These are phyloP conservation scores for Acmispon strigosus DNA, from an alignment of 306 rosid genomes.

Conservation along the genomic window DNA sequence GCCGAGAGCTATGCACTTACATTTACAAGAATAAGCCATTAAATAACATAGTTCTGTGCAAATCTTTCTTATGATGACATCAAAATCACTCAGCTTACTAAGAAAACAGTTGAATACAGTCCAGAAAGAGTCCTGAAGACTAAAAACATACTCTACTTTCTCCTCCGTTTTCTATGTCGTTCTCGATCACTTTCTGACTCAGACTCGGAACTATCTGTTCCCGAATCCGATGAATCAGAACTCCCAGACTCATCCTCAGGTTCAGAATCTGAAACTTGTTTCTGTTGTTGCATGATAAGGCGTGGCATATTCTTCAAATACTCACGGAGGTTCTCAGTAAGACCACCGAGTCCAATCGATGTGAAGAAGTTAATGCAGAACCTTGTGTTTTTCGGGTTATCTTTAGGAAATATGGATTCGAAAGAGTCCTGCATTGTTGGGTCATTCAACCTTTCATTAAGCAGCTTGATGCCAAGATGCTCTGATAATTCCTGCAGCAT, in stretches of 20 bases:
- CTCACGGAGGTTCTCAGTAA: slow-evolving; percentile 83
- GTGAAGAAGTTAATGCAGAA: slow-evolving; percentile 92
- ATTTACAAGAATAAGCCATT: too few species aligned
- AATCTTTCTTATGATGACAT: too few species aligned
- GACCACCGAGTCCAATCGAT: slow-evolving; percentile 68
- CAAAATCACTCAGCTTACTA: too few species aligned
- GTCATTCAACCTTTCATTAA: slow-evolving; percentile 63
- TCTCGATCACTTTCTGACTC: slow-evolving; percentile 40
- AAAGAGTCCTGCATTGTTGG: slow-evolving; percentile 60
- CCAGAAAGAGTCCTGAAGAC: too few species aligned
- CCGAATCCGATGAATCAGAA: slow-evolving; percentile 52
- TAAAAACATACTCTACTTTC: slow-evolving; percentile 25
- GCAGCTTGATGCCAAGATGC: slow-evolving; percentile 64
- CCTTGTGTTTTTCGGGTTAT: slow-evolving; percentile 86
- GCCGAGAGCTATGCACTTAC: too few species aligned
- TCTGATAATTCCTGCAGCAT: slow-evolving; percentile 79
- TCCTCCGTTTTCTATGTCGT: slow-evolving; percentile 45
- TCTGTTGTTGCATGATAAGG: slow-evolving; percentile 83
- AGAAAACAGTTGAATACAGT: too few species aligned
- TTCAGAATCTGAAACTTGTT: slow-evolving; percentile 54
- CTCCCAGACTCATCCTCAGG: slow-evolving; percentile 43
- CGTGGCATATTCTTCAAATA: slow-evolving; percentile 91
- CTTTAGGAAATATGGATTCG: slow-evolving; percentile 75
- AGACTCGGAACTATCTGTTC: slow-evolving; percentile 35
- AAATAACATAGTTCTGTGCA: too few species aligned